Evolutionary conservation across 2,329 filamentous ascomycete species (phyloP), one percentile per base, ranked within the genome.

Genomic region (Trichoderma cornu-damae): DNA sequence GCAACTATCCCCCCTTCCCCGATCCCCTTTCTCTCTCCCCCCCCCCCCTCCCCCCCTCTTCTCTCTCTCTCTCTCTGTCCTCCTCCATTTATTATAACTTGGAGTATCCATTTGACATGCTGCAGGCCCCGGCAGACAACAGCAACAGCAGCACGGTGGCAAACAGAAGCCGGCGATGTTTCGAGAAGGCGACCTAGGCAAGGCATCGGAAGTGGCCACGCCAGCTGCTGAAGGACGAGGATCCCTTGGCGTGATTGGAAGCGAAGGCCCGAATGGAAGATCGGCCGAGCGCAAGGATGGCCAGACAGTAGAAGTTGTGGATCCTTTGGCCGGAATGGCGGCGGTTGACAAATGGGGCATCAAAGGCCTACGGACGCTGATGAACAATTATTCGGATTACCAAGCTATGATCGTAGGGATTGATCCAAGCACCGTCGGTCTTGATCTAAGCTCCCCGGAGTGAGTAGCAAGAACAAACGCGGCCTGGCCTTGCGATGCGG

Each of bases 351-450:
- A 80, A 66, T 87, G 79, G 77, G 84, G 84, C 4, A 74, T 87
- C 47, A 86, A 86, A 67, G 84, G 84, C 8, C 73, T 86, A 59
- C 77, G 79, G 57, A 80, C 81, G 30, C 71, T 87, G 69, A 85
- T 86, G 77, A 83, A 81, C 69, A 84, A 80, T 66, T 84, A 80
- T 61, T 79, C 81, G 12, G 82, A 85, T 62, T 86, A 85, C 67
- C 82, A 81, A 52, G 79, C 81, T 3, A 76, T 85, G 65, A 75
- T 85, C 9, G 77, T 78, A 43, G 84, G 84, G 3, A 77, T 85
- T 62, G 83, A 87, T 61, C 79, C 84, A 9, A 74, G 69, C 43
- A 72, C 75, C 8, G 72, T 87, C 35, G 82, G 82, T 9, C 70
- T 87, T 35, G 83, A 87, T 61, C 71, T 86, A 59, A 74, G 71